These are phyloP conservation scores for Zygotorulaspora sp. DNA, from an alignment of 805 yeast species.

Conservation along the genomic window DNA sequence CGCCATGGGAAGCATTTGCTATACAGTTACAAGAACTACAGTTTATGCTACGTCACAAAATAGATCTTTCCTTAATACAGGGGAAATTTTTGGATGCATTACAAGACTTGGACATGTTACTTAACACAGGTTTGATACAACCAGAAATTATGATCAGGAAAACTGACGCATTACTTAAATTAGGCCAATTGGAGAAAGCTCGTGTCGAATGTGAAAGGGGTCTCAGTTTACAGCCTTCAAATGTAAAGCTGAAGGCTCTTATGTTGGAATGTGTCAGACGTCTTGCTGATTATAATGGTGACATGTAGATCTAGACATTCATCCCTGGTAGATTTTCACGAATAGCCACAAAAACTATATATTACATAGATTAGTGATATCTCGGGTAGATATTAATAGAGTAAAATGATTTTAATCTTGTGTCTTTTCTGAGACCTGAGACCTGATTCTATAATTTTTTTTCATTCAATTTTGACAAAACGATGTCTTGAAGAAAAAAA, in stretches of 20 bases:
- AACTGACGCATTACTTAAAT: conserved; percentile 57
- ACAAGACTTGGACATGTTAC: conserved; percentile 64
- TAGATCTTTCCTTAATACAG: conserved; percentile 60
- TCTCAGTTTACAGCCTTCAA: conserved; percentile 53
- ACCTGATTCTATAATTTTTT: too few relatives aligned
- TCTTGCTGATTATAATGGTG: conserved; percentile 32
- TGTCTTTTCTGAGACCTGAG: too few relatives aligned
- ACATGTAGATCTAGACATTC: conserved; percentile 11
- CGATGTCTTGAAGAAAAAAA: too few relatives aligned
- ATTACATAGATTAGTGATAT: too few relatives aligned
- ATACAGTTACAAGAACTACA: conserved; percentile 65
- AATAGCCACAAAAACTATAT: too few relatives aligned
- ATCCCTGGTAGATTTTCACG: neutral
- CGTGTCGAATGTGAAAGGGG: conserved; percentile 71
- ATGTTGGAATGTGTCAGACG: conserved; percentile 26
- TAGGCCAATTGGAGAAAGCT: conserved; percentile 60
- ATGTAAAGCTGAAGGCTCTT: conserved; percentile 35
- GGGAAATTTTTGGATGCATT: conserved; percentile 54
- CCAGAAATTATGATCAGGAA: conserved; percentile 72
- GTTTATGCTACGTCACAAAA: conserved; percentile 61
- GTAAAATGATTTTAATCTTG: too few relatives aligned
- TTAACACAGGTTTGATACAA: conserved; percentile 51
- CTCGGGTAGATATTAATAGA: neutral
- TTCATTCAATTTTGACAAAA: too few relatives aligned
- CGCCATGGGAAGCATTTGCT: conserved; percentile 70